Evolutionary conservation across 129 eudicot genomes (phyloP).

Genomic region (Oenanthe sinensis): DNA sequence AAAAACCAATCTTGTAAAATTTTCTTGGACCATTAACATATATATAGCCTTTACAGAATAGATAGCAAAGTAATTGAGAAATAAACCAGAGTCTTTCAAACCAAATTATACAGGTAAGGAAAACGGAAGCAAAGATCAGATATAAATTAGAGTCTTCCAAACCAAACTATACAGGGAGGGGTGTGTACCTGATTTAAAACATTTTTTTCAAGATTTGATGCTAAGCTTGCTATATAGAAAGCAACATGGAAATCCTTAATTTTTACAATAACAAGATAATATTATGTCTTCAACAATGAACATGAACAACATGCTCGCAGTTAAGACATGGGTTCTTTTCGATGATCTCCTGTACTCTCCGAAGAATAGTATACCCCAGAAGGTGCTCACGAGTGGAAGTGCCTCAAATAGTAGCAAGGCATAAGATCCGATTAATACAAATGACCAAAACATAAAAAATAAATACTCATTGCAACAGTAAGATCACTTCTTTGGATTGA

Average conservation of each 20-base stretch:
- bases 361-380: constrained; percentile 50
- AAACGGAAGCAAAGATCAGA: too few species aligned
- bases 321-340: constrained; percentile 27
- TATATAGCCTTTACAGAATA: too few species aligned
- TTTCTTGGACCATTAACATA: too few species aligned
- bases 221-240: too few species aligned
- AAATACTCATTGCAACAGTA: background rate
- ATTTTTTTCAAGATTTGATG: background rate
- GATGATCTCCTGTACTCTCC: constrained; percentile 57
- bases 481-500: background rate
- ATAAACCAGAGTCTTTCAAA: too few species aligned
- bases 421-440: background rate
- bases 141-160: background rate
- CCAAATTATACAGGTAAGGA: too few species aligned
- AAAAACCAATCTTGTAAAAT: too few species aligned
- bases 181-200: too few species aligned
- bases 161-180: background rate
- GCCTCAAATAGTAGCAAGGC: constrained; percentile 20
- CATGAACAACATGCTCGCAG: constrained; percentile 40
- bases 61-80: too few species aligned
- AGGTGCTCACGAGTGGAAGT: constrained; percentile 49
- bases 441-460: background rate
- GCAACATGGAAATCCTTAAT: background rate
- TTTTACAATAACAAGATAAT: background rate
- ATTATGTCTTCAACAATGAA: constrained; percentile 25